Evolutionary conservation across 805 yeast species (phyloP).

Genomic region (Ogataea neopini): DNA sequence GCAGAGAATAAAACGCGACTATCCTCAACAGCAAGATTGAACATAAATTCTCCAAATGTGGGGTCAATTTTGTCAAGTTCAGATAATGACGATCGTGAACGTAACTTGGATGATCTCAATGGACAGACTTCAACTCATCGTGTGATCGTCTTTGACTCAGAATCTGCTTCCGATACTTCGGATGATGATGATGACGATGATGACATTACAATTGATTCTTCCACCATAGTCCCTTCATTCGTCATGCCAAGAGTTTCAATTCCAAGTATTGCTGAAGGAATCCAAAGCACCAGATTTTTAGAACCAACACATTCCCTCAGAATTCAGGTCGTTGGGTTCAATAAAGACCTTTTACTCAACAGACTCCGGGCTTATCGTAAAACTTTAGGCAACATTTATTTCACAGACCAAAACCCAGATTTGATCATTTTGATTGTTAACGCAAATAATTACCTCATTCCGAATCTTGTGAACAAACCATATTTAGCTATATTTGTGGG

Average conservation of each 20-base stretch:
- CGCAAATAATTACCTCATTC: constrained; percentile 30
- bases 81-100: constrained; percentile 32
- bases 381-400: constrained; percentile 30
- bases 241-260: constrained; percentile 40
- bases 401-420: constrained; percentile 28
- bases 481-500: constrained; percentile 31
- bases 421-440: constrained; percentile 32
- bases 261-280: constrained; percentile 16
- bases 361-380: constrained; percentile 32
- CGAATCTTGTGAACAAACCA: constrained; percentile 32
- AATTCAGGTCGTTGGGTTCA: constrained; percentile 32
- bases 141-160: constrained; percentile 29
- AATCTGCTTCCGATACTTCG: constrained; percentile 20
- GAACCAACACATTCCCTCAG: constrained; percentile 11
- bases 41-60: constrained; percentile 25
- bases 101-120: constrained; percentile 20
- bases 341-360: constrained; percentile 21
- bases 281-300: not conserved
- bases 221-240: constrained; percentile 36
- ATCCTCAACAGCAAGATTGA: constrained; percentile 9
- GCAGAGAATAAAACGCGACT: constrained; percentile 4
- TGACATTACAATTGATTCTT: constrained; percentile 25
- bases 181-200: constrained; percentile 25
- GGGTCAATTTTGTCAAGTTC: constrained; percentile 37
- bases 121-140: constrained; percentile 17